A percentile compares a stretch with the other conserved stretches of the same genome.
phyloP scores from a whole-genome alignment of 164 flowering plant species.

The Saururus chinensis region DNA sequence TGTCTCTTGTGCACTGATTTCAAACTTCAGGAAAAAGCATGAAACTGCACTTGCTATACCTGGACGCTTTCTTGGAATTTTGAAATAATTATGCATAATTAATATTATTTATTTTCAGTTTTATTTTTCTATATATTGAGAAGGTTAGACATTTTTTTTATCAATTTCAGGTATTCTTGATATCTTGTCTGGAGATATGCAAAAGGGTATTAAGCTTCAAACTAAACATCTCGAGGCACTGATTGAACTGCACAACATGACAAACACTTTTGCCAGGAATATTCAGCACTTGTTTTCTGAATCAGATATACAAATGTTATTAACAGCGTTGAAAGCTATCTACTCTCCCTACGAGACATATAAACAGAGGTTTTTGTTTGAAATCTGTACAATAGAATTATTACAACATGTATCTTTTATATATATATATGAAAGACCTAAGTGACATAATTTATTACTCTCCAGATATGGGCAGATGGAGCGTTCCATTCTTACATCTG shows the following conservation, averaged over 20 bases:
- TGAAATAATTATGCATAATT: too few species aligned
- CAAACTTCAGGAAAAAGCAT: background rate
- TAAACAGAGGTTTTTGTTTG: slow-evolving; percentile 60
- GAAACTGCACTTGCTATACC: background rate
- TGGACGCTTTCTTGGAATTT: background rate
- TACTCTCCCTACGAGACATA: slow-evolving; percentile 76
- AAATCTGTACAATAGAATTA: background rate
- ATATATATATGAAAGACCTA: background rate
- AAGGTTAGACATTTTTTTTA: background rate
- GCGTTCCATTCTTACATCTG: slow-evolving; percentile 87
- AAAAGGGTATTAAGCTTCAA: slow-evolving; percentile 78
- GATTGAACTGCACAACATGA: slow-evolving; percentile 84
- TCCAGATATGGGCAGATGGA: slow-evolving; percentile 95
- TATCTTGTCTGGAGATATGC: slow-evolving; percentile 78
- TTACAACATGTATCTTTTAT: background rate
- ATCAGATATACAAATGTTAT: slow-evolving; percentile 50
- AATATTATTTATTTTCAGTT: background rate
- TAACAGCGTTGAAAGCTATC: slow-evolving; percentile 68
- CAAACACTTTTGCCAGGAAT: slow-evolving; percentile 80
- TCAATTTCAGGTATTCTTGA: slow-evolving; percentile 66
- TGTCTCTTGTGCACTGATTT: background rate
- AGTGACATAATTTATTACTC: background rate
- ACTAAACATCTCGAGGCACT: slow-evolving; percentile 83
- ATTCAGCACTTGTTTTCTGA: slow-evolving; percentile 89
- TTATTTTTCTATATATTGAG: too few species aligned